Evolutionary conservation across 2,329 filamentous ascomycete genomes (phyloP), one percentile per base, ranked within the genome.

Genomic region (Alternaria tenuissima): DNA sequence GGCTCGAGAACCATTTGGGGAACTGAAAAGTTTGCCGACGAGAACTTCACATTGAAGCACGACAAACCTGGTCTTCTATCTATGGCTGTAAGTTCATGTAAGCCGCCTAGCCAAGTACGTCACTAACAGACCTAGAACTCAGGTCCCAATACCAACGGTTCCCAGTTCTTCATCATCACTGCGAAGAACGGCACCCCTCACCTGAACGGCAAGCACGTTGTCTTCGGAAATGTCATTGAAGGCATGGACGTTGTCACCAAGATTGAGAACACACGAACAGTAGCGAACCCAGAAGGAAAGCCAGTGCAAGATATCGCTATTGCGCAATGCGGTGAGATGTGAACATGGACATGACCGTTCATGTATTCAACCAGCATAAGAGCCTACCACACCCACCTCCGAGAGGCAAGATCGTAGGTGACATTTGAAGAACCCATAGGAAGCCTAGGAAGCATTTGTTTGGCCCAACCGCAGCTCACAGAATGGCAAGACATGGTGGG

Each of bases 91-190:
- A 41, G 63, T 52, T 22, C 8, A 24, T 36, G 2, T 14, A 49
- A 16, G 30, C 20, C 26, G 20, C 7, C 8, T 26, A 18, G 28
- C 44, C 44, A 30, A 9, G 4, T 14, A 12, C 30, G 20, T n/a
- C 2, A 24, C 38, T 53, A 14, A 53, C 39, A 9, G 3, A 28
- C 18, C 28, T 20, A 95, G 90, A 97, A 97, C 77, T 91, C 91
- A 28, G 94, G 94, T 1, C 91, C 92, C 55, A 91, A 97, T 80
- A 94, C 92, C 67, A 98, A 98, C 79, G 95, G 95, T 38, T 93
- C 89, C 61, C 95, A 98, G 76, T 99, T 99, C 84, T 99, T 99
- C 85, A 94, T 98, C 82, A 97, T 94, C 2, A 95, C 92, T 0
- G 91, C 91, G 2, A 66, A 68, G 52, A 66, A 62, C 24, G 85